Percentiles rank a stretch among this genome's conserved stretches.
Conservation (phyloP, 202 grass and related monocot genomes). For the Miscanthus sacchariflorus region DNA sequence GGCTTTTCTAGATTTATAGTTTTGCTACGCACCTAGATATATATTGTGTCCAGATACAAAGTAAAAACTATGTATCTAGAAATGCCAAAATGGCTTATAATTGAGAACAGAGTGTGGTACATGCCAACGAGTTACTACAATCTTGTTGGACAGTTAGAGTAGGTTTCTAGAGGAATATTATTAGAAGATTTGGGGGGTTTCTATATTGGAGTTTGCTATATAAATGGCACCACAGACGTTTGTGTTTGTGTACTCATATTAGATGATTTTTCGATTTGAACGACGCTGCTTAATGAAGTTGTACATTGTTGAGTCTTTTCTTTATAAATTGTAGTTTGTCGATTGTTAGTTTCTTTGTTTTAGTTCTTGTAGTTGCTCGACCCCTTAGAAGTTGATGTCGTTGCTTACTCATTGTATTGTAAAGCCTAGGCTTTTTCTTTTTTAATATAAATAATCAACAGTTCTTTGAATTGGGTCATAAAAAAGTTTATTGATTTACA, state of each 20-base stretch:
- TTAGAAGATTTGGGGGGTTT: not conserved
- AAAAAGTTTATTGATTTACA: too few relatives aligned
- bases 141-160: not conserved
- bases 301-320: too few relatives aligned
- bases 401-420: not conserved
- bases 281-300: too few relatives aligned
- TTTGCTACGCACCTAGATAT: not conserved
- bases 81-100: too few relatives aligned
- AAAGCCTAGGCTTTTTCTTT: not conserved
- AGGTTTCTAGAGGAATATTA: not conserved
- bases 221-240: not conserved
- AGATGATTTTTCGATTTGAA: not conserved
- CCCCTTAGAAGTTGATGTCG: too few relatives aligned
- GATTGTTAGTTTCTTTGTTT: not conserved
- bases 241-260: not conserved
- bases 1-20: not conserved
- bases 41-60: too few relatives aligned
- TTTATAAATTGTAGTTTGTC: too few relatives aligned
- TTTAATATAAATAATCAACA: not conserved
- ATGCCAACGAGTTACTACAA: not conserved
- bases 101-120: not conserved
- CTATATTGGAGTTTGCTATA: not conserved
- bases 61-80: too few relatives aligned
- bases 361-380: not conserved
- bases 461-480: too few relatives aligned